Base-by-base conservation (phyloP, 345 rosid genomes). In the Eutrema heterophyllum region DNA sequence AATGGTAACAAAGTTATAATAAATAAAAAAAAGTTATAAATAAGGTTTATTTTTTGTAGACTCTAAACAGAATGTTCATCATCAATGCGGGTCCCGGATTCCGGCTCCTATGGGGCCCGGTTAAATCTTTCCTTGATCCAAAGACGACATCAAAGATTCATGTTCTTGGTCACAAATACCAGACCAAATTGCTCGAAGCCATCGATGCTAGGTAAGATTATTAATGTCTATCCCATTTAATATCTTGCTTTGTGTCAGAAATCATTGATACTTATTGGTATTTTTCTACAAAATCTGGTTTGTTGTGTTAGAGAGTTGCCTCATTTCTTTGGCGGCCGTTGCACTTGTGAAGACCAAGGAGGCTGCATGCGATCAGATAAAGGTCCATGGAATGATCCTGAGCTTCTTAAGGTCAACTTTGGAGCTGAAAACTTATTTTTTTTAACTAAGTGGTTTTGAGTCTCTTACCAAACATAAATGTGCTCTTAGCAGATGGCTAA, bases 321-420 rank as follows among this genome's bases (percentile, higher is more conserved):
- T 24, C 86, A 88, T 40, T 90, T 88, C 81, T 78, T 96, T 72
- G 99, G 99, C 11, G 99, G 99, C 60, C 80, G 64, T 71, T 96
- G 99, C 77, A 88, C 83, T 24, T 96, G 98, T 77, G 84, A 90
- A 61, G 89, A 84, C 59, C 82, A 84, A 79, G 99, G 99, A 33
- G 99, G 99, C 63, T 96, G 99, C 74, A 91, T 96, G 80, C 78
- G 83, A 29, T 96, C 99, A 64, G 98, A 96, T 70, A 92, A 96
- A 83, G 99, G 99, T 40, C 99, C 98, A 49, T 96, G 99, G 99
- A 92, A 88, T 77, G 90, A 92, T 80, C 89, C 87, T 15, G 93
- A 86, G 60, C 81, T 92, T 70, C 70, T 87, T 69, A 88, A 86
- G 95, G 99, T 92, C 49, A 64, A 66, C 36, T 58, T 61, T 55